phyloP scores from a whole-genome alignment of 306 rosid genomes.

The Casuarina equisetifolia region DNA sequence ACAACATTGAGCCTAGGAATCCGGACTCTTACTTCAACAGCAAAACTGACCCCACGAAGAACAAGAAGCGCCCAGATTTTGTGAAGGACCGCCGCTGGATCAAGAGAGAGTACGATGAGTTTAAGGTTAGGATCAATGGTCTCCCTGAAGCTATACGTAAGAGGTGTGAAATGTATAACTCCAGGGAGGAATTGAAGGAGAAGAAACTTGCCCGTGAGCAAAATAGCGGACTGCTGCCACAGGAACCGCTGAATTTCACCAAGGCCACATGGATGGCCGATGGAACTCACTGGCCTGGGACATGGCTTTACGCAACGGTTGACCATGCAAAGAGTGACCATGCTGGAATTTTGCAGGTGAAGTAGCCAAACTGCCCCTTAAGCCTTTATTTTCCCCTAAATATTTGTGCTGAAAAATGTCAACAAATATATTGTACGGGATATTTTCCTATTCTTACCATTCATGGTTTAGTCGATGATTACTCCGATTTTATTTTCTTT shows the following conservation, averaged over 20 bases:
- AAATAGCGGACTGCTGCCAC: constrained; percentile 49
- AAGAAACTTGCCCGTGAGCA: constrained; percentile 49
- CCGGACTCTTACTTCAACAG: constrained; percentile 76
- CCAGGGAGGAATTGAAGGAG: constrained; percentile 60
- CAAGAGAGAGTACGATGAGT: constrained; percentile 90
- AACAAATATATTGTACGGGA: no score
- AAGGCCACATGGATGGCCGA: constrained; percentile 94
- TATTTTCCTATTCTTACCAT: constrained; percentile 21
- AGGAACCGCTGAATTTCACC: constrained; percentile 27
- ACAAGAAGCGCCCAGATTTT: constrained; percentile 72
- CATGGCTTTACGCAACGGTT: constrained; percentile 52
- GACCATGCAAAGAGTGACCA: constrained; percentile 86
- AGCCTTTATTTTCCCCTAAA: no score
- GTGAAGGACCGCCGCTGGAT: constrained; percentile 89
- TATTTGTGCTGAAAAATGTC: no score
- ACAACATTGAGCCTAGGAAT: constrained; percentile 73
- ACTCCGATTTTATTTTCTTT: no score
- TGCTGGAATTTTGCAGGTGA: constrained; percentile 86
- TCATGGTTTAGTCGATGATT: no score
- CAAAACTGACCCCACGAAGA: constrained; percentile 74
- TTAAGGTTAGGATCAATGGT: constrained; percentile 84
- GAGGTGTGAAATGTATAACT: constrained; percentile 52
- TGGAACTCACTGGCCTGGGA: constrained; percentile 90
- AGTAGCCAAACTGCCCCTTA: background rate
- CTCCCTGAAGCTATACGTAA: constrained; percentile 58